phyloP scores from a whole-genome alignment of 1,284 basidiomycete species.

The Megacollybia platyphylla region DNA sequence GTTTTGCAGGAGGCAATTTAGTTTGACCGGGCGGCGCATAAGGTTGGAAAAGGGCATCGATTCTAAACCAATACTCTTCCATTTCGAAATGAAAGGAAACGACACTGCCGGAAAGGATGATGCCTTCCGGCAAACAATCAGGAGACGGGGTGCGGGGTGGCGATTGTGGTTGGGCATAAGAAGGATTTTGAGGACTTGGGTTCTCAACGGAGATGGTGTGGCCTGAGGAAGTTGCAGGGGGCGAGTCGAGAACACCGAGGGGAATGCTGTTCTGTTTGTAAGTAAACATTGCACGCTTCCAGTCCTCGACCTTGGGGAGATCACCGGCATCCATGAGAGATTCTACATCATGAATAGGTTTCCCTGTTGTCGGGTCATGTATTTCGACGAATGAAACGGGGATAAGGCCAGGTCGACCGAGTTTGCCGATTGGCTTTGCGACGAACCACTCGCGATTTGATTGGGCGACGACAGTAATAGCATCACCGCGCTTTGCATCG shows the following conservation, averaged over 20 bases:
- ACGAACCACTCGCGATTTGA: conserved; percentile 88
- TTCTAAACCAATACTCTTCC: conserved; percentile 95
- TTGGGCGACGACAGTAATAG: conserved; percentile 85
- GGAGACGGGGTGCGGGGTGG: conserved; percentile 17
- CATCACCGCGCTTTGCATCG: conserved; percentile 87
- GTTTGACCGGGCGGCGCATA: conserved; percentile 44
- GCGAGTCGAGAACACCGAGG: conserved; percentile 78
- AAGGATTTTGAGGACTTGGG: conserved; percentile 13
- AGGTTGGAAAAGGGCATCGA: conserved; percentile 82
- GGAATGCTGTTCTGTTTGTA: conserved; percentile 97
- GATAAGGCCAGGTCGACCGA: conserved; percentile 93
- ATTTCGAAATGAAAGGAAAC: conserved; percentile 95
- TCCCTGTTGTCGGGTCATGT: conserved; percentile 80
- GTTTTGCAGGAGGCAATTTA: conserved; percentile 53
- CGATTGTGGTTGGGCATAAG: conserved; percentile 9
- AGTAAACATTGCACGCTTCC: conserved; percentile 90
- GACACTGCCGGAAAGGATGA: conserved; percentile 81
- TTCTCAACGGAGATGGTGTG: conserved; percentile 12
- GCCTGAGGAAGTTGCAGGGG: conserved; percentile 15
- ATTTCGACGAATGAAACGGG: conserved; percentile 96
- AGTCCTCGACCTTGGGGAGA: conserved; percentile 92
- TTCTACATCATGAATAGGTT: conserved; percentile 62
- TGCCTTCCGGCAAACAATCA: conserved; percentile 62
- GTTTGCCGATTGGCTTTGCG: conserved; percentile 86
- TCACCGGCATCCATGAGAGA: conserved; percentile 75